These are phyloP conservation scores for Leccinum pallidistipes DNA, from an alignment of 1,284 basidiomycete genomes.

Conservation along the genomic window DNA sequence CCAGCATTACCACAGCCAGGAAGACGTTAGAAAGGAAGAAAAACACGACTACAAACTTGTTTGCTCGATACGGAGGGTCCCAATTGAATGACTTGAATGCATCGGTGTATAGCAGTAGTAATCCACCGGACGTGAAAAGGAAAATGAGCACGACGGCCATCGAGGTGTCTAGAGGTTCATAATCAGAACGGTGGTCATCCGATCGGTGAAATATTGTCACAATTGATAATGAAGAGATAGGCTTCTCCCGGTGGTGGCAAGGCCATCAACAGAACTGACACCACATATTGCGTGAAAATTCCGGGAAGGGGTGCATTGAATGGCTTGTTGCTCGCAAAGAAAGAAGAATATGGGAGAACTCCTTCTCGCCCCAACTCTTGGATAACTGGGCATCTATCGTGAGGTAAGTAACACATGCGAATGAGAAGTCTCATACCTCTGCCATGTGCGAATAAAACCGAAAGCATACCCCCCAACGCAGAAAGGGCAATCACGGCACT, in stretches of 20 bases:
- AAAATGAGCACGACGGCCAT: slow-evolving; percentile 60
- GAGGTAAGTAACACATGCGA: neutral
- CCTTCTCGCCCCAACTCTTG: slow-evolving; percentile 72
- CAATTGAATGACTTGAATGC: slow-evolving; percentile 48
- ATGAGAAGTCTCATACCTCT: slow-evolving; percentile 42
- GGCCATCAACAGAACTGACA: slow-evolving; percentile 51
- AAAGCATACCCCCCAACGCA: slow-evolving; percentile 59
- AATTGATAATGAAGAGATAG: slow-evolving; percentile 63
- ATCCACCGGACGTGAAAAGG: slow-evolving; percentile 55
- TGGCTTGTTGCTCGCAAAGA: slow-evolving; percentile 66
- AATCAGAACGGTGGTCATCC: slow-evolving; percentile 3
- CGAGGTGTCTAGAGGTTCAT: slow-evolving; percentile 43
- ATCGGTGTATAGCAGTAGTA: slow-evolving; percentile 56
- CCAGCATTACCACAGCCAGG: slow-evolving; percentile 55
- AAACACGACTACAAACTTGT: slow-evolving; percentile 44
- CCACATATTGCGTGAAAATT: slow-evolving; percentile 53
- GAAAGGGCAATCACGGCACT: slow-evolving; percentile 64
- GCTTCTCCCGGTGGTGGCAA: slow-evolving; percentile 64
- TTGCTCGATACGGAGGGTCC: slow-evolving; percentile 62
- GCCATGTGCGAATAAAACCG: slow-evolving; percentile 62
- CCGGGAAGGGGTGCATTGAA: slow-evolving; percentile 61
- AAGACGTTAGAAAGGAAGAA: slow-evolving; percentile 68
- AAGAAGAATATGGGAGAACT: slow-evolving; percentile 56
- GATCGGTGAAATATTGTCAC: slow-evolving; percentile 38
- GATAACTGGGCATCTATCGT: slow-evolving; percentile 44